Percentiles rank a stretch among this genome's conserved stretches.
Conservation (phyloP, 108 stramenopile genomes). For the Pseudonitzschia pungens region DNA sequence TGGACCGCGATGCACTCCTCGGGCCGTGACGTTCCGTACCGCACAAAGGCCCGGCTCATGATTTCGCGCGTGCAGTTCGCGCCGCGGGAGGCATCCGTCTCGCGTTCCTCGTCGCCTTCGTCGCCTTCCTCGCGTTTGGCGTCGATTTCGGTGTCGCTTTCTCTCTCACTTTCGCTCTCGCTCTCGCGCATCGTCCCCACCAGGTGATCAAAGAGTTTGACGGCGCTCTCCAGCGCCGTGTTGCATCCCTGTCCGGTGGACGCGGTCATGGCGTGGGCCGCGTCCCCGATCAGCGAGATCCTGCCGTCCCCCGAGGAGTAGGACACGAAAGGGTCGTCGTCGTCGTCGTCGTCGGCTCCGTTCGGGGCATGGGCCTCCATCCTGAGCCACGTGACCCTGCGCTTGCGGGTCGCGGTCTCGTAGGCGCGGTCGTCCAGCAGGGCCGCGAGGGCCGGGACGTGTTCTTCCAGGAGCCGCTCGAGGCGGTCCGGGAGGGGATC, state of each 20-base stretch:
- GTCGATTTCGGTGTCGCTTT: too few relatives aligned
- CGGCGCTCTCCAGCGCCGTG: constrained; percentile 3
- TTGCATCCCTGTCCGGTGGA: constrained; percentile 21
- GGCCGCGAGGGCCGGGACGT: background rate
- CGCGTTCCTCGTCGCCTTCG: background rate
- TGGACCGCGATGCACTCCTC: constrained; percentile 3
- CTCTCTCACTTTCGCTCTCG: too few relatives aligned
- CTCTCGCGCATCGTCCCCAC: background rate
- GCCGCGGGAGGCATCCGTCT: too few relatives aligned
- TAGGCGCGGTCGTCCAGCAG: background rate
- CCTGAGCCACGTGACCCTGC: background rate
- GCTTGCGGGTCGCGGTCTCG: background rate
- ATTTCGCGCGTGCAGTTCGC: too few relatives aligned
- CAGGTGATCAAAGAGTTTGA: background rate
- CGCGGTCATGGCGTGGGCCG: constrained; percentile 21
- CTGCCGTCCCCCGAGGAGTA: too few relatives aligned
- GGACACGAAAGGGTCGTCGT: too few relatives aligned
- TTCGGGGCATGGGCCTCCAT: too few relatives aligned
- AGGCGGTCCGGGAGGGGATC: too few relatives aligned
- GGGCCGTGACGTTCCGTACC: background rate
- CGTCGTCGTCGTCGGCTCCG: background rate
- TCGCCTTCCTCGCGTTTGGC: too few relatives aligned
- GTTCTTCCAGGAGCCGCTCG: background rate
- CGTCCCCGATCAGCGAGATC: constrained; percentile 19
- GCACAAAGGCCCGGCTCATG: background rate